These are phyloP conservation scores for Epichloe scottii DNA, from an alignment of 2,329 filamentous ascomycete genomes.

Conservation along the genomic window DNA sequence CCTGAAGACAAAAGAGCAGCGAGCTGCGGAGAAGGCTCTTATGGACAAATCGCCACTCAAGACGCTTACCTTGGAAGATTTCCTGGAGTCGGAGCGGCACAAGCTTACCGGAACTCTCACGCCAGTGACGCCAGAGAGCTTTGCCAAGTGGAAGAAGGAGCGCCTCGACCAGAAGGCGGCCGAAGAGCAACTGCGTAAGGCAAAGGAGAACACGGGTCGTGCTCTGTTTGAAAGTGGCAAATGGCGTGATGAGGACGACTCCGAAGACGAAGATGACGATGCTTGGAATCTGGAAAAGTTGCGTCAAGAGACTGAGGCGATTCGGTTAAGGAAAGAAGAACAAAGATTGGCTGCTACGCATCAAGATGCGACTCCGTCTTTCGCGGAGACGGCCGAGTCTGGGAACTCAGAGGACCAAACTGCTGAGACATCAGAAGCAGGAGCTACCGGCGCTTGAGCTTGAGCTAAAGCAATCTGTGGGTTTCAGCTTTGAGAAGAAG, in stretches of 20 bases:
- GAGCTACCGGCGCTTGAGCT: conserved; percentile 8
- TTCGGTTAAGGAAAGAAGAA: conserved; percentile 65
- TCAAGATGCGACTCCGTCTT: neutral
- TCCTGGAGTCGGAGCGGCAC: conserved; percentile 89
- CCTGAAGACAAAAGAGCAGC: conserved; percentile 94
- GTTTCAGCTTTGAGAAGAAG: neutral
- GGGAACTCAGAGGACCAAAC: conserved; percentile 3
- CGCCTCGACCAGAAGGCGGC: conserved; percentile 91
- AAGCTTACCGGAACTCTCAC: conserved; percentile 87
- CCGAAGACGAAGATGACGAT: conserved; percentile 47
- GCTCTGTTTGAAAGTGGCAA: conserved; percentile 94
- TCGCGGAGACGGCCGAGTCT: neutral
- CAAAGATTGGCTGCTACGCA: conserved; percentile 39
- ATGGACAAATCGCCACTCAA: conserved; percentile 92
- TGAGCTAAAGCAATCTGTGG: neutral
- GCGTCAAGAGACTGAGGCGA: conserved; percentile 69
- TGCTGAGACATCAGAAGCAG: conserved; percentile 1
- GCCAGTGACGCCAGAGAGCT: conserved; percentile 83
- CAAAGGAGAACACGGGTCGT: conserved; percentile 91
- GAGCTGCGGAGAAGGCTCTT: conserved; percentile 86
- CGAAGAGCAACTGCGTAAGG: conserved; percentile 76
- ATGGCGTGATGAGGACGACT: conserved; percentile 61
- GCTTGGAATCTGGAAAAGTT: conserved; percentile 73
- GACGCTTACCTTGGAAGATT: conserved; percentile 92
- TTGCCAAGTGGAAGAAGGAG: conserved; percentile 95